phyloP scores from a whole-genome alignment of 2,329 filamentous ascomycete species.

The Tolypocladium pustulatum region DNA sequence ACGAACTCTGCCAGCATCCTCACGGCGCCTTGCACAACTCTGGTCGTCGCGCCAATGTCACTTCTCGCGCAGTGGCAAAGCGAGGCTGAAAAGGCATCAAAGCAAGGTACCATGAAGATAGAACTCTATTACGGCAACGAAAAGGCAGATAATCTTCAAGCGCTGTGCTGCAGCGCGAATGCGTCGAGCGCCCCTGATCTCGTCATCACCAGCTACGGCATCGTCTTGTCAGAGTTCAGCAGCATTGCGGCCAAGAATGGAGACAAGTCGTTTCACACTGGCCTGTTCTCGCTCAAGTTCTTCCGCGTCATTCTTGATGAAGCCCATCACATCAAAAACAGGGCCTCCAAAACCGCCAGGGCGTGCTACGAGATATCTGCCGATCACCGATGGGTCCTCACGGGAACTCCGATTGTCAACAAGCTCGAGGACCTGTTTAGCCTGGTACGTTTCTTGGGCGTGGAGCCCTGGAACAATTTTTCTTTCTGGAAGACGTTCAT shows the following conservation, averaged over 20 bases:
- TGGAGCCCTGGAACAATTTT: slow-evolving; percentile 98
- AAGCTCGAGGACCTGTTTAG: slow-evolving; percentile 91
- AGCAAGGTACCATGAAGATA: slow-evolving; percentile 68
- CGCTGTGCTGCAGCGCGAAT: slow-evolving; percentile 67
- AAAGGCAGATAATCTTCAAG: slow-evolving; percentile 67
- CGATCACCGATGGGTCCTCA: slow-evolving; percentile 83
- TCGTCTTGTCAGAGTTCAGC: slow-evolving; percentile 76
- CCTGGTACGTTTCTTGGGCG: slow-evolving; percentile 80
- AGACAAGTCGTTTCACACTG: slow-evolving; percentile 54
- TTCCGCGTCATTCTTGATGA: slow-evolving; percentile 94
- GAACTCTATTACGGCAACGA: slow-evolving; percentile 90
- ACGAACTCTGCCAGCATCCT: slow-evolving; percentile 47
- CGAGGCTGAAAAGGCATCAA: slow-evolving; percentile 84
- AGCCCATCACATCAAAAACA: slow-evolving; percentile 84
- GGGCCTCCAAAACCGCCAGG: slow-evolving; percentile 84
- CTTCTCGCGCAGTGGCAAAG: slow-evolving; percentile 95
- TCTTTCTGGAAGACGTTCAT: slow-evolving; percentile 99
- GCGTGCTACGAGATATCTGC: slow-evolving; percentile 87
- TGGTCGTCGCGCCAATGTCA: slow-evolving; percentile 96
- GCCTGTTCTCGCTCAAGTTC: slow-evolving; percentile 87
- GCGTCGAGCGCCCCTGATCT: slow-evolving; percentile 70
- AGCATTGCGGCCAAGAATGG: slow-evolving; percentile 58
- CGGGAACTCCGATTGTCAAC: slow-evolving; percentile 94
- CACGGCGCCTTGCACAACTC: slow-evolving; percentile 73
- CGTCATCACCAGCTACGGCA: slow-evolving; percentile 90